Base-by-base conservation (phyloP, 2,329 filamentous ascomycete genomes). In the Diplodia scrobiculata region DNA sequence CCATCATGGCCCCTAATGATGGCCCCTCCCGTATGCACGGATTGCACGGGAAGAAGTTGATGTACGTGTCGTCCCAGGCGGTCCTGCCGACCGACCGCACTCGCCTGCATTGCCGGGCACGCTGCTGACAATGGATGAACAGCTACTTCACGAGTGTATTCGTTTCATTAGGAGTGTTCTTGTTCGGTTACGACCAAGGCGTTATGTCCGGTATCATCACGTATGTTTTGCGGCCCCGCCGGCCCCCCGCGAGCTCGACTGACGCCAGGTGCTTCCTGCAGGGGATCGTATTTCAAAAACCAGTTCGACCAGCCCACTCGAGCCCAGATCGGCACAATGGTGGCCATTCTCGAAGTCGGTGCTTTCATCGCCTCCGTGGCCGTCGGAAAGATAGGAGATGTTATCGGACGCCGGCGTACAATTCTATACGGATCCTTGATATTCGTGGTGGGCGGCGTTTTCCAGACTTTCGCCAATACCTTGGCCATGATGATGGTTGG, bases 71-170 rank as follows among this genome's bases (percentile, higher is more conserved):
- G 53, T 48, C 27, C 29, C 9, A 25, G 32, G 25, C 19, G 21
- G n/a, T 13, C 13, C 19, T 10, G 25, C 17, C 50, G 25, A 11
- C 41, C 41, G 14, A 13, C 13, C 21, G 25, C 10, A 27, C 34
- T 25, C 34, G 34, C 17, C 55, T 48, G 25, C 41, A 65, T 45
- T 25, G 45, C 10, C 3, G 9, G 19, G 19, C n/a, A 21, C 11
- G 14, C 32, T 34, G 25, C 65, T 66, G n/a, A 66, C 65, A 19
- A 53, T 59, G 34, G 1, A 52, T 5, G n/a, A 25, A 38, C 73
- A 96, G 92, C 70, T 97, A 97, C 77, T 97, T 97, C 76, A 97
- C 93, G 58, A 97, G 91, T 79, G 90, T 97, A 54, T 91, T 94
- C 75, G 91, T 94, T 68, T 93, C 91, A 67, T 80, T 95, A 74